Evolutionary conservation across 805 yeast species (phyloP).

Genomic region (Wickerhamomyces bisporus): DNA sequence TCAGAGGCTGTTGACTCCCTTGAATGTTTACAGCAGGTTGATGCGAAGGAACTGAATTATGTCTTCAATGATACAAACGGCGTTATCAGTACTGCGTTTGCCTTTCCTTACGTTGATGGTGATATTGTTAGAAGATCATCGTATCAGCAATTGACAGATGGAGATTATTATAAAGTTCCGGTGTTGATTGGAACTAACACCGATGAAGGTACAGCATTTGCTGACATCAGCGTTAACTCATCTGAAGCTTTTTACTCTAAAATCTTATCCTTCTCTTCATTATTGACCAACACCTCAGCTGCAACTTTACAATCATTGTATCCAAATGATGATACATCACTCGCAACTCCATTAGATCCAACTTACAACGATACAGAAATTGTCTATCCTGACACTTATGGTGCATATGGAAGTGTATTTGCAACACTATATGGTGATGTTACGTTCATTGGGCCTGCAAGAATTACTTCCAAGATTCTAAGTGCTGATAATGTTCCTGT

Average conservation of each 20-base stretch:
- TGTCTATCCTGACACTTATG: conserved; percentile 2
- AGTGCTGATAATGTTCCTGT: conserved; percentile 4
- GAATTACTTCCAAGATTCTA: conserved; percentile 6
- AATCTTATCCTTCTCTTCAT: no score
- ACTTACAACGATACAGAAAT: conserved; percentile 6
- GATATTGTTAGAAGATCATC: conserved; percentile 13
- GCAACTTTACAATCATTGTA: no score
- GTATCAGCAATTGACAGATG: conserved; percentile 5
- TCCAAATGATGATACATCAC: conserved; percentile 1
- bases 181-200: no score
- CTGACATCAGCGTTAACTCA: no score
- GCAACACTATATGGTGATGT: conserved; percentile 9
- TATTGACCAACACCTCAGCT: no score
- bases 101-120: conserved; percentile 14
- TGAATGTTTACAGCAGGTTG: conserved; percentile 11
- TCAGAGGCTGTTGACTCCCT: conserved; percentile 7
- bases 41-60: conserved; percentile 3
- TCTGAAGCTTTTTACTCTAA: no score
- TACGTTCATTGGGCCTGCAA: conserved; percentile 11
- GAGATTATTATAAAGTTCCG: conserved; percentile 6
- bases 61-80: conserved; percentile 14
- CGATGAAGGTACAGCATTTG: no score
- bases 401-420: conserved; percentile 2
- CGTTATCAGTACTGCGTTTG: not conserved
- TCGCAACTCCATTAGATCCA: conserved; percentile 9